Conservation (phyloP, 176 grass and related monocot species). For the Cenchrus fungigraminus region DNA sequence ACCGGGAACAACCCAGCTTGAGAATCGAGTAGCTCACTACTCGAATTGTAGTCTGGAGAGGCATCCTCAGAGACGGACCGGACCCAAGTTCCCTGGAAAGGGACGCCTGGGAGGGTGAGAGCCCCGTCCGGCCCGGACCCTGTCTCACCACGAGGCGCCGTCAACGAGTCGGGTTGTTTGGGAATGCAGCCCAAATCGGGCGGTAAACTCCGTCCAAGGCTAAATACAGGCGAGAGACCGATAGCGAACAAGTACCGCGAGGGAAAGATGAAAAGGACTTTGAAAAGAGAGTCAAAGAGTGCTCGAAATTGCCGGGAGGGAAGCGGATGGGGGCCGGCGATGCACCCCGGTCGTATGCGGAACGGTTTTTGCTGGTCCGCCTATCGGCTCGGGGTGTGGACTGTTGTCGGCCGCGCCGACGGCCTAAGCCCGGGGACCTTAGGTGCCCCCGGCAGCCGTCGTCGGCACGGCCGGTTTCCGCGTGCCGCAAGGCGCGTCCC, state of each 20-base stretch:
- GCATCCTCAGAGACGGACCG: slow-evolving; percentile 1
- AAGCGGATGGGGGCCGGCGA: slow-evolving; percentile 71
- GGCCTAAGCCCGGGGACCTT: too few species aligned
- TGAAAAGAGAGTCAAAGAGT: slow-evolving; percentile 84
- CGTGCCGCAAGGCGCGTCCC: neutral
- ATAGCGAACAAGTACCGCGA: slow-evolving; percentile 75
- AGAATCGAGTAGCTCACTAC: neutral
- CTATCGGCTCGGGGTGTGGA: too few species aligned
- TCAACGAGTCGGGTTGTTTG: slow-evolving; percentile 62
- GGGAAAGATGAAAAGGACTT: slow-evolving; percentile 78
- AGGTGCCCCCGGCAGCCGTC: too few species aligned
- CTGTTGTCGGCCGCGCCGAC: too few species aligned
- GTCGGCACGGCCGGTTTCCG: too few species aligned
- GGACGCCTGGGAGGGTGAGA: slow-evolving; percentile 53
- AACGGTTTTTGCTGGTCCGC: too few species aligned
- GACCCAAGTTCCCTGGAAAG: slow-evolving; percentile 49
- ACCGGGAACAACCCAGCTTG: slow-evolving; percentile 39
- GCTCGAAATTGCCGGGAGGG: slow-evolving; percentile 77
- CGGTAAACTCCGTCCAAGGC: slow-evolving; percentile 65
- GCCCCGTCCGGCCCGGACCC: slow-evolving; percentile 48
- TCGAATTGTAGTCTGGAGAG: too few species aligned
- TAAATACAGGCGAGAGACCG: slow-evolving; percentile 74
- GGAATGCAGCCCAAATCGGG: slow-evolving; percentile 55
- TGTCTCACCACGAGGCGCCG: neutral
- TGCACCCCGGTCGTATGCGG: slow-evolving; percentile 38